Evolutionary conservation across 2,329 filamentous ascomycete genomes (phyloP).

Genomic region (Fusarium secorum): DNA sequence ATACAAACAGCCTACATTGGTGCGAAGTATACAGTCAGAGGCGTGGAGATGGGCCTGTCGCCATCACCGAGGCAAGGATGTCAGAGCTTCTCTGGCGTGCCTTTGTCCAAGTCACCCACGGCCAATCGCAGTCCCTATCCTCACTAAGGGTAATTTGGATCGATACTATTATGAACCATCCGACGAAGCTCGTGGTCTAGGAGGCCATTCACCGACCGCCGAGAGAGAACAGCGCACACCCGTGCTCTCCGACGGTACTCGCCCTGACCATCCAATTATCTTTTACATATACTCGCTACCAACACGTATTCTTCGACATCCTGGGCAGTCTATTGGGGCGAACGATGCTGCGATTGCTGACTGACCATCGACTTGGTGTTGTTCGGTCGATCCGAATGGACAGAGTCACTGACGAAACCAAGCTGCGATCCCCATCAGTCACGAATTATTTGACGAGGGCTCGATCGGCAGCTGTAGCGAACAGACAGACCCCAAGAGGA

Average conservation of each 20-base stretch:
- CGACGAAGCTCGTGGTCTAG: not conserved
- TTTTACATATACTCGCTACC: not conserved
- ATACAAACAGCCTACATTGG: not conserved
- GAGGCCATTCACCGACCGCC: not conserved
- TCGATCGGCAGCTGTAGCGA: not conserved
- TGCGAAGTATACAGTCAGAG: not conserved
- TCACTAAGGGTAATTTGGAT: fast-evolving
- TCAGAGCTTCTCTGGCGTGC: not conserved
- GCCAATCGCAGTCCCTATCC: not conserved
- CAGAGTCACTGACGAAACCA: not conserved
- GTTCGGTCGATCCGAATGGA: fast-evolving
- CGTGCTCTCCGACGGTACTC: too few species aligned
- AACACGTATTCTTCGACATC: not conserved
- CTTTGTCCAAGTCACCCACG: not conserved
- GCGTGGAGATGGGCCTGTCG: not conserved
- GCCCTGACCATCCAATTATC: not conserved
- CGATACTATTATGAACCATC: fast-evolving
- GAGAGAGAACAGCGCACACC: not conserved
- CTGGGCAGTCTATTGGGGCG: not conserved
- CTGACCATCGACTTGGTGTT: not conserved
- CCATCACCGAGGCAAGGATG: not conserved
- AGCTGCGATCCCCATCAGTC: not conserved
- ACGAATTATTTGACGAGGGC: not conserved
- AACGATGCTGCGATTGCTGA: not conserved
- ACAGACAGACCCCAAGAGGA: not conserved